A percentile compares a stretch with the other conserved stretches of the same genome.
These are phyloP conservation scores for Albizia julibrissin DNA, from an alignment of 306 rosid genomes.

Conservation along the genomic window DNA sequence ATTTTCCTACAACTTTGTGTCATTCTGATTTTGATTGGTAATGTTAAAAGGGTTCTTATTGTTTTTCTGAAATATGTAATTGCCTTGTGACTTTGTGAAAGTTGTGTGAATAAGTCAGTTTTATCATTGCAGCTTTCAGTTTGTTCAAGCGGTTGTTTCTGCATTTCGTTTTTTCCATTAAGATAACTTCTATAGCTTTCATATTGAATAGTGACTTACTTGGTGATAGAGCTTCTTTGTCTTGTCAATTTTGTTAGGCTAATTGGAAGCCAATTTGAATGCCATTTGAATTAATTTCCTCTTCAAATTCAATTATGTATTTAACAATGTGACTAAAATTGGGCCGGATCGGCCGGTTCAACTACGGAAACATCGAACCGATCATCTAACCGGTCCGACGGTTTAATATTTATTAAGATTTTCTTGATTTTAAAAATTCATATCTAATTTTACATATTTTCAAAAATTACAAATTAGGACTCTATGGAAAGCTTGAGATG, in stretches of 20 bases:
- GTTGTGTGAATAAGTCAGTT: not conserved
- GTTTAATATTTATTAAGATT: no score
- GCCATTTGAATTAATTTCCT: not conserved
- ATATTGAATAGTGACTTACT: conserved; percentile 17
- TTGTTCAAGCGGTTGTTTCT: conserved; percentile 10
- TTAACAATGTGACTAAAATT: no score
- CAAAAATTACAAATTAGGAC: no score
- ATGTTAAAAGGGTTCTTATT: not conserved
- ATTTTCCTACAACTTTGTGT: not conserved
- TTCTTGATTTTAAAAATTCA: no score
- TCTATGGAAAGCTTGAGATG: no score
- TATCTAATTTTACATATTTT: no score
- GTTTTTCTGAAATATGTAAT: conserved; percentile 3
- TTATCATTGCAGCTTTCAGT: conserved; percentile 5
- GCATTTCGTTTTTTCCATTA: not conserved
- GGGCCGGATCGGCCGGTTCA: no score
- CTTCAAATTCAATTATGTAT: no score
- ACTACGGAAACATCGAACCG: no score
- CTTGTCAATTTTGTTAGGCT: not conserved
- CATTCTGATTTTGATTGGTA: conserved; percentile 10
- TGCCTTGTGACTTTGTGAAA: not conserved
- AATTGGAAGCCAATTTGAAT: not conserved
- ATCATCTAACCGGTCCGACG: no score
- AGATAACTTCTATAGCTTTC: conserved; percentile 30
- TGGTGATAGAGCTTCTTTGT: conserved; percentile 19